These are phyloP conservation scores for Eimeria praecox DNA, from an alignment of 169 alveolate genomes.

Conservation along the genomic window DNA sequence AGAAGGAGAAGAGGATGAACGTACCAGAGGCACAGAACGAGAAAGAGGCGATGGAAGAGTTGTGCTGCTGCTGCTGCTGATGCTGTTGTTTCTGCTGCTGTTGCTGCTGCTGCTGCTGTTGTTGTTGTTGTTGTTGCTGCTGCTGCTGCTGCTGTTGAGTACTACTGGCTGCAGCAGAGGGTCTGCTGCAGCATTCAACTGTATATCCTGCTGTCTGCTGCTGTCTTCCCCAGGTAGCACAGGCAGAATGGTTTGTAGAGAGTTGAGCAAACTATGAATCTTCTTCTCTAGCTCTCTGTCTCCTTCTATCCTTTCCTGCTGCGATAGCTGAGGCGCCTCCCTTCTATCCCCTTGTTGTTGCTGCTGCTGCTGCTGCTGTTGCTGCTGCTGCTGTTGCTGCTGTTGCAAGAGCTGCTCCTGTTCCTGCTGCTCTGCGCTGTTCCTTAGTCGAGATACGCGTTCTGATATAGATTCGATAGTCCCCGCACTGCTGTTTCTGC, in stretches of 20 bases:
- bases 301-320: background rate
- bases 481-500: slow-evolving; percentile 1
- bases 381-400: slow-evolving; percentile 21
- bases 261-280: slow-evolving; percentile 4
- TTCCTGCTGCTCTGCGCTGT: background rate
- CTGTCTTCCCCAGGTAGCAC: background rate
- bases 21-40: no score
- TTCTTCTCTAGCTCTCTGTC: background rate
- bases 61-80: no score
- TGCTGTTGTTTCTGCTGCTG: no score
- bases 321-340: background rate
- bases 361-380: background rate
- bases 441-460: background rate
- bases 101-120: no score
- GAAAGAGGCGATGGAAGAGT: no score
- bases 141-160: no score
- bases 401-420: background rate
- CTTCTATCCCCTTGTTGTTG: background rate
- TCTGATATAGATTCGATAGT: background rate
- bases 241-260: background rate
- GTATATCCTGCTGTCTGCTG: background rate
- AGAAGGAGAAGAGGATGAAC: no score
- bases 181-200: background rate
- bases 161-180: no score
- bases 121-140: no score